Conservation (phyloP, 2,329 filamentous ascomycete species). For the Ilyonectria sp. region DNA sequence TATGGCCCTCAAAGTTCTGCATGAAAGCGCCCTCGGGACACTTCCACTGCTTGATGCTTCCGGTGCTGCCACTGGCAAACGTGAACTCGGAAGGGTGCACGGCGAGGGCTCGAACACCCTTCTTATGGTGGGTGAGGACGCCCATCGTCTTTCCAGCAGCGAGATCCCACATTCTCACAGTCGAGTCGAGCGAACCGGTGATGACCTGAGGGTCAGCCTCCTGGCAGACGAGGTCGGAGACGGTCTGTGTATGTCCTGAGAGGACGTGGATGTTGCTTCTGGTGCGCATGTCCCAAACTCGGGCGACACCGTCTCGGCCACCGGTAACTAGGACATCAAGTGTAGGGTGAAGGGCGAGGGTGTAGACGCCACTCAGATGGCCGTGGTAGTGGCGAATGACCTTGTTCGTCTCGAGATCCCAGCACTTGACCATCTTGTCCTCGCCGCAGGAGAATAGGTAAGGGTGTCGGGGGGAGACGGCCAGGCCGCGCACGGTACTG, state of each 20-base stretch:
- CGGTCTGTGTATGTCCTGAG: constrained; percentile 89
- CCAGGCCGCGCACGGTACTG: constrained; percentile 91
- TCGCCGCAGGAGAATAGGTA: constrained; percentile 98
- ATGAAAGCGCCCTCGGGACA: constrained; percentile 98
- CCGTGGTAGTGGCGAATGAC: constrained; percentile 98
- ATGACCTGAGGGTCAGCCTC: constrained; percentile 98
- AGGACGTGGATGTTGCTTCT: constrained; percentile 96
- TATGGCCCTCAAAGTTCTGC: constrained; percentile 98
- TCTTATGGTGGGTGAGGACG: constrained; percentile 98
- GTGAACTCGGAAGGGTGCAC: constrained; percentile 95
- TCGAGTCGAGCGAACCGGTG: constrained; percentile 91
- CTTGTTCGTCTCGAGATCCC: constrained; percentile 99
- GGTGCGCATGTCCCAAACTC: constrained; percentile 99
- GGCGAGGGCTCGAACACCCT: constrained; percentile 89
- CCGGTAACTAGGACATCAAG: constrained; percentile 96
- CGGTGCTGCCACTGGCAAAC: constrained; percentile 92
- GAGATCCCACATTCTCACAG: constrained; percentile 93
- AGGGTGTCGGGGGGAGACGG: constrained; percentile 92
- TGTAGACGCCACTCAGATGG: constrained; percentile 96
- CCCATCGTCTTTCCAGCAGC: constrained; percentile 97
- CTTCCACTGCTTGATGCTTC: constrained; percentile 99
- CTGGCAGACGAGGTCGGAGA: constrained; percentile 91
- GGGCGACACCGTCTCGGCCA: constrained; percentile 91
- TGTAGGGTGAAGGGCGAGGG: constrained; percentile 91
- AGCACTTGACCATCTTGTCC: constrained; percentile 99